A percentile compares a stretch with the other conserved stretches of the same genome.
Conservation (phyloP, 1,139 yeast species). For the Saccharomyces pastorianus region DNA sequence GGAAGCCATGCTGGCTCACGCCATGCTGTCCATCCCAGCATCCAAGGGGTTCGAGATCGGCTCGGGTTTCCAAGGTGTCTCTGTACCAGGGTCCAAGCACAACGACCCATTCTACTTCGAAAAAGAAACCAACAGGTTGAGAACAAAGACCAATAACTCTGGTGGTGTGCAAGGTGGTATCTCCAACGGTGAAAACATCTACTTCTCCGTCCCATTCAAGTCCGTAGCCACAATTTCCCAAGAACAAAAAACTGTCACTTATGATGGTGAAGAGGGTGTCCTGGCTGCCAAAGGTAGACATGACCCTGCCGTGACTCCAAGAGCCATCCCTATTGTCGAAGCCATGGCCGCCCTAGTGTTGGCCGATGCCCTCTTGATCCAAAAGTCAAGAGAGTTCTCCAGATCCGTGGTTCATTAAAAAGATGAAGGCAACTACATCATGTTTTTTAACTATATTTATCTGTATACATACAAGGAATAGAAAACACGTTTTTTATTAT, state of each 20-base stretch:
- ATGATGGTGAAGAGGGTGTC: conserved; percentile 78
- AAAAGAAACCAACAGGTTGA: conserved; percentile 48
- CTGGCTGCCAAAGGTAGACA: conserved; percentile 96
- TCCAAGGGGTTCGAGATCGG: conserved; percentile 97
- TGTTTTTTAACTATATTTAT: too few relatives aligned
- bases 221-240: conserved; percentile 96
- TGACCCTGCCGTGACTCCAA: conserved; percentile 96
- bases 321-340: conserved; percentile 97
- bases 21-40: conserved; percentile 95
- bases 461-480: too few relatives aligned
- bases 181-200: conserved; percentile 89
- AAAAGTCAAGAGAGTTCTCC: conserved; percentile 65
- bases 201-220: conserved; percentile 91
- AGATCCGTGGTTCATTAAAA: conserved; percentile 17
- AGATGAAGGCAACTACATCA: neutral
- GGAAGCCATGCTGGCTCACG: conserved; percentile 92
- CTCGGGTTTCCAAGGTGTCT: conserved; percentile 89
- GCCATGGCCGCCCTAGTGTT: conserved; percentile 93
- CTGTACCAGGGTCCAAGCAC: conserved; percentile 86
- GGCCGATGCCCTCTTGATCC: conserved; percentile 78
- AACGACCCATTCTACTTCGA: conserved; percentile 75
- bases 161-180: conserved; percentile 99
- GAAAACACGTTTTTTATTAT: neutral
- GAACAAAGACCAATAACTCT: conserved; percentile 83
- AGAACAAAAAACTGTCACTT: conserved; percentile 80